phyloP scores from a whole-genome alignment of 768 basidiomycete species.

The Porphyrellus cyaneotinctus region DNA sequence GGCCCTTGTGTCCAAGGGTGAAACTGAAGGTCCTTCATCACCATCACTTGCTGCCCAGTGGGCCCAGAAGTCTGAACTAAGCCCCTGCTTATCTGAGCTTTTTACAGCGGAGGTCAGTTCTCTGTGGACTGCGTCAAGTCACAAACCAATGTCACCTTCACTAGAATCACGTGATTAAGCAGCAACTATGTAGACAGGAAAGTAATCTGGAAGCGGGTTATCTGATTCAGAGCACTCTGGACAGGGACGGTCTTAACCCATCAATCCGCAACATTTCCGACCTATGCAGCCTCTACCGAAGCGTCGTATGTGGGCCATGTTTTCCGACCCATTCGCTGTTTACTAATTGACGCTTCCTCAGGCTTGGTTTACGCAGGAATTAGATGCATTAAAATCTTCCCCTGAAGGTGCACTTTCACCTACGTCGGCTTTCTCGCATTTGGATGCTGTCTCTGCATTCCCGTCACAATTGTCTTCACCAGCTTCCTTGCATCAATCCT shows the following conservation, averaged over 20 bases:
- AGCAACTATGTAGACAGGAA: slow-evolving; percentile 69
- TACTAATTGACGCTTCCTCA: slow-evolving; percentile 28
- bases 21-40: slow-evolving; percentile 37
- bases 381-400: slow-evolving; percentile 61
- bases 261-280: slow-evolving; percentile 70
- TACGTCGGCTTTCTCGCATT: slow-evolving; percentile 39
- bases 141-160: not conserved
- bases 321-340: not conserved
- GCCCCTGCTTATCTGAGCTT: slow-evolving; percentile 66
- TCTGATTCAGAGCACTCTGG: slow-evolving; percentile 50
- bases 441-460: slow-evolving; percentile 45
- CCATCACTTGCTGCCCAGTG: slow-evolving; percentile 68
- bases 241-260: slow-evolving; percentile 61
- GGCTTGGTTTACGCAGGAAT: slow-evolving; percentile 82
- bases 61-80: slow-evolving; percentile 84
- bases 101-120: slow-evolving; percentile 47
- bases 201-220: slow-evolving; percentile 72
- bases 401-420: slow-evolving; percentile 50
- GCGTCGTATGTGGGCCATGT: slow-evolving; percentile 58
- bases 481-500: slow-evolving; percentile 35
- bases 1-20: slow-evolving; percentile 52
- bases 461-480: slow-evolving; percentile 45
- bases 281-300: slow-evolving; percentile 77
- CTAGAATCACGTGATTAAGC: slow-evolving; percentile 43
- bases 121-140: not conserved